These are phyloP conservation scores for Anaeramoeba flamelloides DNA, from an alignment of 78 protist genomes.

Conservation along the genomic window DNA sequence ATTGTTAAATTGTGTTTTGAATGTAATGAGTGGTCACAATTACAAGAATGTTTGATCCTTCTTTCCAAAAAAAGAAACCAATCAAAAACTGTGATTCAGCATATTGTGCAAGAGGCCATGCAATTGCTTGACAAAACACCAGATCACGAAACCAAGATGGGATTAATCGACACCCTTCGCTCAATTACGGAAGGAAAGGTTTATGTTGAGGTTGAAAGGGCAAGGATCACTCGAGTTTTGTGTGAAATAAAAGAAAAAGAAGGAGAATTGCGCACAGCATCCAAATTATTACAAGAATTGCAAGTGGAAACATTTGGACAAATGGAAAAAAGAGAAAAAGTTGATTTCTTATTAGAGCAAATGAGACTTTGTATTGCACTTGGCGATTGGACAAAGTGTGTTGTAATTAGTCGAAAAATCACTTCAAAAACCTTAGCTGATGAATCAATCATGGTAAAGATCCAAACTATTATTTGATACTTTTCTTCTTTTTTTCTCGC, in stretches of 20 bases:
- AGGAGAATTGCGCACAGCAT: conserved; percentile 44
- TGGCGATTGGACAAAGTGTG: conserved; percentile 39
- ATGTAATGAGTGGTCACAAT: not conserved
- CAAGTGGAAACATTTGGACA: conserved; percentile 59
- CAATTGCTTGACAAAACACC: conserved; percentile 1
- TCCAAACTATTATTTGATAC: conserved; percentile 6
- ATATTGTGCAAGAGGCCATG: conserved; percentile 16
- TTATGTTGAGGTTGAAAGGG: conserved; percentile 60
- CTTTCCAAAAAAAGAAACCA: conserved; percentile 24
- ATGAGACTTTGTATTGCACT: conserved; percentile 45
- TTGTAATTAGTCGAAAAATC: conserved; percentile 39
- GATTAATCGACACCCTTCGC: conserved; percentile 22
- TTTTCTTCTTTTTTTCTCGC: conserved; percentile 40
- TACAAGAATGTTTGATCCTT: conserved; percentile 9
- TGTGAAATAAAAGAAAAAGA: conserved; percentile 42
- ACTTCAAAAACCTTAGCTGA: conserved; percentile 5
- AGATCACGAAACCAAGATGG: conserved; percentile 2
- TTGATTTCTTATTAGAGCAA: conserved; percentile 45
- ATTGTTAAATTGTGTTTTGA: conserved; percentile 14
- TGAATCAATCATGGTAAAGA: not conserved
- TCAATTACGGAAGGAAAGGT: conserved; percentile 29
- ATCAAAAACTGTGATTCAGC: too few relatives aligned
- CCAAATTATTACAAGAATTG: conserved; percentile 45
- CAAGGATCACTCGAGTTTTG: conserved; percentile 37
- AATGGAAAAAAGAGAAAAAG: conserved; percentile 56